Conservation (phyloP, 1,284 basidiomycete species). For the Agaricales sp. region DNA sequence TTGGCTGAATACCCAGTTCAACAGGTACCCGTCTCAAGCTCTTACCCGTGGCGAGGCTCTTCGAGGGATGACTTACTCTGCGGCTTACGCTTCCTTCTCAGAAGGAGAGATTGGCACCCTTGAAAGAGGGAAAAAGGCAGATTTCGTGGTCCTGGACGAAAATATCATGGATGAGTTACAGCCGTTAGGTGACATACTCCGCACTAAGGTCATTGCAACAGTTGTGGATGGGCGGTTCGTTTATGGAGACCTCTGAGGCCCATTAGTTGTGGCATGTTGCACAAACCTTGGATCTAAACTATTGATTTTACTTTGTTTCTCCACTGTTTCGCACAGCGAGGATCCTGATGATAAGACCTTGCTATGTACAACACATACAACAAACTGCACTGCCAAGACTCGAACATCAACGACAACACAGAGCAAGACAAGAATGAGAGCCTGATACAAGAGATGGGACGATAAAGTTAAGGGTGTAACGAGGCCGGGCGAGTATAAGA, state of each 20-base stretch:
- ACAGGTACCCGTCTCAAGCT: conserved; percentile 61
- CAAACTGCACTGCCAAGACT: not conserved
- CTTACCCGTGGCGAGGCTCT: conserved; percentile 69
- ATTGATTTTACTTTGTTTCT: too few relatives aligned
- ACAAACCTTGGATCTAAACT: too few relatives aligned
- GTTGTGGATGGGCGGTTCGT: conserved; percentile 67
- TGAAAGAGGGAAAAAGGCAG: conserved; percentile 68
- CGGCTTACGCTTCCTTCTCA: conserved; percentile 80
- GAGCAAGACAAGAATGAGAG: not conserved
- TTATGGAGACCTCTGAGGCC: conserved; percentile 36
- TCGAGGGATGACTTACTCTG: conserved; percentile 80
- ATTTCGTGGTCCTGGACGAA: conserved; percentile 74
- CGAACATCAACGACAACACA: not conserved
- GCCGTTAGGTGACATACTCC: conserved; percentile 43
- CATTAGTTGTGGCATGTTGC: too few relatives aligned
- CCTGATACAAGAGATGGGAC: not conserved
- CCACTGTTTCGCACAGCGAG: too few relatives aligned
- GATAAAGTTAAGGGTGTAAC: not conserved
- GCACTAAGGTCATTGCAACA: conserved; percentile 46
- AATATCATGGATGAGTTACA: conserved; percentile 59
- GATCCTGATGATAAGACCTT: too few relatives aligned
- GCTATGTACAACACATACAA: too few relatives aligned
- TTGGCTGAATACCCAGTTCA: not conserved
- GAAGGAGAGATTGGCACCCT: conserved; percentile 66
- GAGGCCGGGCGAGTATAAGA: not conserved